Conservation (phyloP, 495 filamentous ascomycete genomes). For the Hypoxylon cercidicola region DNA sequence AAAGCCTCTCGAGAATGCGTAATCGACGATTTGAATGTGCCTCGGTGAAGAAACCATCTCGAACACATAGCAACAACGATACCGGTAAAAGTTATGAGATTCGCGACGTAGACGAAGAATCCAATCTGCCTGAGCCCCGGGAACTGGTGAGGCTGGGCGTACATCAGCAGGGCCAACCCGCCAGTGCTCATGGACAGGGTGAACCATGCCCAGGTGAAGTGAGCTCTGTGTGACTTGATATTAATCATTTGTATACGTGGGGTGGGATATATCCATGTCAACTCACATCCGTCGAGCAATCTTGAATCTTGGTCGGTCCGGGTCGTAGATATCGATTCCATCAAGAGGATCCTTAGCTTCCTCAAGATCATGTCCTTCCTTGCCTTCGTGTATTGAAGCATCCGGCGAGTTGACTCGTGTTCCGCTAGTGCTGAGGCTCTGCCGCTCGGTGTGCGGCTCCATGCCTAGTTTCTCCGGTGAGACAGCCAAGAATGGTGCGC, state of each 20-base stretch:
- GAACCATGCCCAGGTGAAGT: conserved; percentile 80
- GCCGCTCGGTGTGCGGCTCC: background rate
- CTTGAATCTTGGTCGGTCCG: conserved; percentile 28
- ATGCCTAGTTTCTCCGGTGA: background rate
- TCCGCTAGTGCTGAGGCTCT: conserved; percentile 16
- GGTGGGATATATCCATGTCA: background rate
- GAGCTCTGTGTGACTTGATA: conserved; percentile 36
- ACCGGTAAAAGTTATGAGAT: conserved; percentile 66
- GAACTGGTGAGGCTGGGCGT: conserved; percentile 69
- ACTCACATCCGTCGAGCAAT: conserved; percentile 58
- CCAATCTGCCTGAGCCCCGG: conserved; percentile 67
- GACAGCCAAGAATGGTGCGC: background rate
- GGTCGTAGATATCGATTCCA: conserved; percentile 31
- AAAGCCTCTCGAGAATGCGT: conserved; percentile 70
- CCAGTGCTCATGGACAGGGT: conserved; percentile 72
- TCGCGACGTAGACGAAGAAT: conserved; percentile 67
- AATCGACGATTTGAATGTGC: conserved; percentile 64
- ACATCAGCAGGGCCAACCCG: conserved; percentile 70
- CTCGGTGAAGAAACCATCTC: conserved; percentile 65
- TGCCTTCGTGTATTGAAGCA: conserved; percentile 28
- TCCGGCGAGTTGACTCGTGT: conserved; percentile 28
- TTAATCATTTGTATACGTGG: background rate
- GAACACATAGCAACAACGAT: conserved; percentile 59
- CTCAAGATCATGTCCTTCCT: conserved; percentile 22
- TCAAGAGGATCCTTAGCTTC: background rate